Evolutionary conservation across 441 rosid genomes (phyloP).

Genomic region (Biscutella laevigata): DNA sequence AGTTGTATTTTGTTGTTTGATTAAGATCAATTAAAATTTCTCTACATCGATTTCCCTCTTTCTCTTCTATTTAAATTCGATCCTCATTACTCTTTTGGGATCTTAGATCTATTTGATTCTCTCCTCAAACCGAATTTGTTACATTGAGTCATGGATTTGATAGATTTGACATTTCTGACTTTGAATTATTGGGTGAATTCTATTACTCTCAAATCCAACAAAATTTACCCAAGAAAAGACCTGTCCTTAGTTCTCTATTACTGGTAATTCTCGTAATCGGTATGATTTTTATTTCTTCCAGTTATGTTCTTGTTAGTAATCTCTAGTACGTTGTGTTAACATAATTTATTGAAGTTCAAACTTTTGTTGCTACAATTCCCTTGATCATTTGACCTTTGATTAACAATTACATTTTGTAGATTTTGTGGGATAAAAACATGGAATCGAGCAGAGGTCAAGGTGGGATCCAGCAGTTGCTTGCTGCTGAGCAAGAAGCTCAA

Average conservation of each 20-base stretch:
- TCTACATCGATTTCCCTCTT: neutral
- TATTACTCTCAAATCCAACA: neutral
- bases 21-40: neutral
- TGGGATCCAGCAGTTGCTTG: slow-evolving; percentile 81
- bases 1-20: neutral
- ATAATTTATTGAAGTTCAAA: no score
- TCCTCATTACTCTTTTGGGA: neutral
- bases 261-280: neutral
- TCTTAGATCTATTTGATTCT: slow-evolving; percentile 10
- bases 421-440: slow-evolving; percentile 32
- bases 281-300: no score
- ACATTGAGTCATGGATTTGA: no score
- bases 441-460: slow-evolving; percentile 59
- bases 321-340: no score
- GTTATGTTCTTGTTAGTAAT: no score
- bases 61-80: neutral
- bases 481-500: slow-evolving; percentile 92
- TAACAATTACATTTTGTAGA: neutral
- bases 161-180: slow-evolving; percentile 9
- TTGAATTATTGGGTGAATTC: neutral
- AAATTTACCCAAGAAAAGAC: neutral
- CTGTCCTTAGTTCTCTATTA: neutral
- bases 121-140: no score
- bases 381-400: neutral
- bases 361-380: neutral